Percentiles rank a stretch among this genome's conserved stretches.
These are phyloP conservation scores for Aurifilum marmelostoma DNA, from an alignment of 2,329 filamentous ascomycete genomes.

Conservation along the genomic window DNA sequence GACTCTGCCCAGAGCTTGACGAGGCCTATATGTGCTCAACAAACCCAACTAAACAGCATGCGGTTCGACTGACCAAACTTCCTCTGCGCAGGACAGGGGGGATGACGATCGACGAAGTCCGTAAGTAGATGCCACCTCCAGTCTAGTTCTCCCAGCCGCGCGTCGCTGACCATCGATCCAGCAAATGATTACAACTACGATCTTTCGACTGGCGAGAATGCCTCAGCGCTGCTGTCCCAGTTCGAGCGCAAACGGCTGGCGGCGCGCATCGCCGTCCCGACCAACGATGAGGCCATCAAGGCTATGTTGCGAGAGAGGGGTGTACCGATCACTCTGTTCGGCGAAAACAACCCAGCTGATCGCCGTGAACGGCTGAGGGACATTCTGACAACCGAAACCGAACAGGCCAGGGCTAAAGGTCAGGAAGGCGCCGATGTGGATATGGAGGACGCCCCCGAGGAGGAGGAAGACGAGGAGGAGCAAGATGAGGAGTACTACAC, in stretches of 20 bases:
- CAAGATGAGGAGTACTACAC: constrained; percentile 96
- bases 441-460: constrained; percentile 60
- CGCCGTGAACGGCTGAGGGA: constrained; percentile 84
- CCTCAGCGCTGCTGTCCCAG: constrained; percentile 82
- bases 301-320: constrained; percentile 79
- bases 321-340: constrained; percentile 94
- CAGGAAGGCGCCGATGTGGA: constrained; percentile 59
- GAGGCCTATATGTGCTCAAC: constrained; percentile 30
- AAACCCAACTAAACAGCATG: constrained; percentile 32
- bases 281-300: constrained; percentile 87
- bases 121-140: constrained; percentile 33
- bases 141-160: not conserved
- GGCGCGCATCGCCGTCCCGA: constrained; percentile 87
- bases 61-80: constrained; percentile 33
- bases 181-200: constrained; percentile 81
- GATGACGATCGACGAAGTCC: constrained; percentile 55
- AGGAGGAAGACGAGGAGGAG: constrained; percentile 67
- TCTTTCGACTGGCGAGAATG: constrained; percentile 75
- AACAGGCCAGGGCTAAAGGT: constrained; percentile 55
- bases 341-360: constrained; percentile 78
- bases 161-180: constrained; percentile 27
- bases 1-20: constrained; percentile 21
- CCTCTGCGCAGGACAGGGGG: constrained; percentile 39
- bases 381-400: constrained; percentile 73
- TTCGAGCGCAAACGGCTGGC: constrained; percentile 91